These are phyloP conservation scores for Hevea brasiliensis DNA, from an alignment of 345 rosid genomes.

Conservation along the genomic window DNA sequence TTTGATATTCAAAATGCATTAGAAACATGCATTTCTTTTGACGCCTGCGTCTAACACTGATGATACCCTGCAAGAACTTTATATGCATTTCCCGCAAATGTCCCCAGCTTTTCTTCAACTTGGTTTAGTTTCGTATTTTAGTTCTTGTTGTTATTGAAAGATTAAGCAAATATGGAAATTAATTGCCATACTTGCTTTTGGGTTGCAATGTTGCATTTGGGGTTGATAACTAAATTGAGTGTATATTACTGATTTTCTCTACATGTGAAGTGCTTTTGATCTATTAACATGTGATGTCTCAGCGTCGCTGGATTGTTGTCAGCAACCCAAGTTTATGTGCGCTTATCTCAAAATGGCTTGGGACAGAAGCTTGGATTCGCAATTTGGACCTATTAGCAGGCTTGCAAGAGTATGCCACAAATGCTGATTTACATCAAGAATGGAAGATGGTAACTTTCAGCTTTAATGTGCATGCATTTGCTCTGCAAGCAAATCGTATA, in stretches of 20 bases:
- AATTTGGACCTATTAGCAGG: constrained; percentile 45
- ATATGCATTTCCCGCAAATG: not conserved
- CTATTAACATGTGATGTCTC: constrained; percentile 26
- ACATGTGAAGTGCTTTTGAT: constrained; percentile 16
- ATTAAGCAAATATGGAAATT: not conserved
- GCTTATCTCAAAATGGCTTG: constrained; percentile 54
- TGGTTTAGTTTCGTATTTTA: not conserved
- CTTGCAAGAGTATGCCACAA: constrained; percentile 41
- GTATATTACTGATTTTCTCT: constrained; percentile 13
- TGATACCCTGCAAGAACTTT: not conserved
- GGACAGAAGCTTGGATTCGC: constrained; percentile 54
- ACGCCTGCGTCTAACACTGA: not conserved
- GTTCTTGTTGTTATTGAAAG: not conserved
- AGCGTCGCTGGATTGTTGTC: constrained; percentile 58
- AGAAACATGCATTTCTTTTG: not conserved
- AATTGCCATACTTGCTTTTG: not conserved
- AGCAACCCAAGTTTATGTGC: constrained; percentile 51
- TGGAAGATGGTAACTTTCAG: constrained; percentile 41
- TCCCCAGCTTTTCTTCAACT: not conserved
- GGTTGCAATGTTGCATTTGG: constrained; percentile 5
- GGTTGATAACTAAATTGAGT: not conserved
- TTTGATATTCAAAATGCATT: not conserved
- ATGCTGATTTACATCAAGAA: constrained; percentile 36
- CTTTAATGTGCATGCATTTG: constrained; percentile 7
- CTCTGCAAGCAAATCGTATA: not conserved